Base-by-base conservation (phyloP, 768 basidiomycete species). In the Macrolepiota albuminosa region DNA sequence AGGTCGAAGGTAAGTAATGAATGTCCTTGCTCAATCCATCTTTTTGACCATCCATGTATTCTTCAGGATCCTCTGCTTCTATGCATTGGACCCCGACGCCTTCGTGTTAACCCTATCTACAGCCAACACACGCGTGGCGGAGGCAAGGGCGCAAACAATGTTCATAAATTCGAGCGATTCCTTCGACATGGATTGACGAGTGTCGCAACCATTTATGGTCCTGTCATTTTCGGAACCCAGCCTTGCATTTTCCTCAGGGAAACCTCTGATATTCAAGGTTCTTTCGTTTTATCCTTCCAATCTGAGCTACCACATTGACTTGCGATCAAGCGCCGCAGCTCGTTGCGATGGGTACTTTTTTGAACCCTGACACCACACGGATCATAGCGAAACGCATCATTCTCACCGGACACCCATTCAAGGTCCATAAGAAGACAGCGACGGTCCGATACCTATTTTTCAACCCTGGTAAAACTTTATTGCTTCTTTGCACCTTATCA, bases 371-470 rank as follows among this genome's bases (percentile, higher is more conserved):
- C 72, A 92, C 96, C 39, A 94, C 92, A 1, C 86, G 96, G 26
- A 81, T 98, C 69, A 82, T 95, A 61, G 87, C 93, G 48, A 99
- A 99, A 73, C 87, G 96, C n/a, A 84, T 96, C 72, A 82, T 98
- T 63, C 80, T 99, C 47, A 95, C 96, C 2, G 96, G 96, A 0
- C 95, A 97, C 73, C 96, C 96, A 1, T 91, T 94, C 84, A 95
- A 95, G 69, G 87, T 98, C 1, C 95, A 98, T 81, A 93, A 94
- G 71, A 95, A 93, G 78, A 93, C 93, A 6, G 96, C 95, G 2
- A 98, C 96, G 6, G 87, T 99, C 66, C 88, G 96, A 57, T 98
- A 98, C 78, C 92, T 99, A 93, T 98, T 98, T 78, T 98, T 99
- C 82, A 89, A 95, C 72, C 67, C 87, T 43, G 89, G 89, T 90